Evolutionary conservation across 352 stramenopile genomes (phyloP).

Genomic region (Globisporangium splendens): DNA sequence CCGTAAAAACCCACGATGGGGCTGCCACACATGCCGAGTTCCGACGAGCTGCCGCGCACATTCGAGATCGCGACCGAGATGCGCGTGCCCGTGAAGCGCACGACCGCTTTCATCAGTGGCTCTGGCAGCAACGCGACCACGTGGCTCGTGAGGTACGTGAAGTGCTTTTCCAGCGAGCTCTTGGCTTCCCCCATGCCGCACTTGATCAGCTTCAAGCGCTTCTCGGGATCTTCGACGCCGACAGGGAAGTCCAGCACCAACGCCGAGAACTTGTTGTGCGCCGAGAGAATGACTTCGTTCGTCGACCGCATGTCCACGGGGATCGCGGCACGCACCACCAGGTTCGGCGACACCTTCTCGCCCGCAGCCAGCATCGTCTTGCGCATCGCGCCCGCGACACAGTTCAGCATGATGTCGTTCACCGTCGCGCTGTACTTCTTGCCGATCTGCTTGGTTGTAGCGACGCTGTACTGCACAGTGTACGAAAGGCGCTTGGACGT

Average conservation of each 20-base stretch:
- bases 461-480: constrained; percentile 68
- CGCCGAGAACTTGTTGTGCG: constrained; percentile 78
- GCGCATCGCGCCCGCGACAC: constrained; percentile 72
- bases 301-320: constrained; percentile 75
- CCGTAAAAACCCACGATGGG: constrained; percentile 59
- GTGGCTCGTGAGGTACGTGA: constrained; percentile 63
- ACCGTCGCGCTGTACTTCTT: constrained; percentile 64
- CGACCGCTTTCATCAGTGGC: constrained; percentile 41
- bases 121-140: constrained; percentile 52
- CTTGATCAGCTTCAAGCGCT: constrained; percentile 49
- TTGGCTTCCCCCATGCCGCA: constrained; percentile 71
- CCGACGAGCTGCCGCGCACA: constrained; percentile 50
- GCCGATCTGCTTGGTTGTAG: constrained; percentile 67
- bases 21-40: constrained; percentile 51
- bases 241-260: constrained; percentile 73
- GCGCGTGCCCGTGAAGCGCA: constrained; percentile 51
- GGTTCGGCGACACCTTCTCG: constrained; percentile 28
- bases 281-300: constrained; percentile 54
- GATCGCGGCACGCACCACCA: constrained; percentile 68
- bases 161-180: constrained; percentile 74
- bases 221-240: constrained; percentile 37
- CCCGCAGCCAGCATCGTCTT: constrained; percentile 49
- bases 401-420: constrained; percentile 82
- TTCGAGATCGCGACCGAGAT: constrained; percentile 72
- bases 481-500: constrained; percentile 68